Evolutionary conservation across 257 asterid species (phyloP).

Genomic region (Anisodus tanguticus): DNA sequence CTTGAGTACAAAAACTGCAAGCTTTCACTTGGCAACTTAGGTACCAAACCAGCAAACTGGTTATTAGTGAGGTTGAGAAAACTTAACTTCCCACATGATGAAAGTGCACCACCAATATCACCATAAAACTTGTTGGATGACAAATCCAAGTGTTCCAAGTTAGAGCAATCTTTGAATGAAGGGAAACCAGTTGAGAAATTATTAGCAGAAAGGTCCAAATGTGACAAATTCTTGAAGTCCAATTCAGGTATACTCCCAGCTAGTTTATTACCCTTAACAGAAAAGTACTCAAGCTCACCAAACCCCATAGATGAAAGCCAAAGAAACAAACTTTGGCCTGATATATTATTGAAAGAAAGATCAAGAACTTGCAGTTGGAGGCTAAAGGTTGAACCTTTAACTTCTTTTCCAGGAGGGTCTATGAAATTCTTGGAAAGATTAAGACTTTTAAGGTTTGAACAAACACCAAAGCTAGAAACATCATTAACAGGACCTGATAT

Average conservation of each 20-base stretch:
- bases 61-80: constrained; percentile 79
- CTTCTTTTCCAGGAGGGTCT: constrained; percentile 50
- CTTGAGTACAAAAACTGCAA: constrained; percentile 66
- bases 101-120: constrained; percentile 57
- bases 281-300: constrained; percentile 54
- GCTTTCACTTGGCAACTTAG: constrained; percentile 53
- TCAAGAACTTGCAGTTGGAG: constrained; percentile 54
- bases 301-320: constrained; percentile 63
- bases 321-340: constrained; percentile 54
- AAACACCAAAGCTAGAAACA: constrained; percentile 52
- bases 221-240: constrained; percentile 49
- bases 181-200: constrained; percentile 71
- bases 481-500: constrained; percentile 73
- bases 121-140: constrained; percentile 76
- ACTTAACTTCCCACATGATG: constrained; percentile 57
- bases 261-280: constrained; percentile 66
- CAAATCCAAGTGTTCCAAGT: constrained; percentile 67
- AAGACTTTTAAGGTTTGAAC: constrained; percentile 58
- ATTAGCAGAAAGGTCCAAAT: constrained; percentile 77
- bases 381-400: constrained; percentile 27
- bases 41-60: constrained; percentile 62
- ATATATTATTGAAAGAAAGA: constrained; percentile 78
- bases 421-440: constrained; percentile 72
- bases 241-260: constrained; percentile 53
- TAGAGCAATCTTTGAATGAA: constrained; percentile 56